These are phyloP conservation scores for Clonostachys chloroleuca DNA, from an alignment of 2,329 filamentous ascomycete species.

Conservation along the genomic window DNA sequence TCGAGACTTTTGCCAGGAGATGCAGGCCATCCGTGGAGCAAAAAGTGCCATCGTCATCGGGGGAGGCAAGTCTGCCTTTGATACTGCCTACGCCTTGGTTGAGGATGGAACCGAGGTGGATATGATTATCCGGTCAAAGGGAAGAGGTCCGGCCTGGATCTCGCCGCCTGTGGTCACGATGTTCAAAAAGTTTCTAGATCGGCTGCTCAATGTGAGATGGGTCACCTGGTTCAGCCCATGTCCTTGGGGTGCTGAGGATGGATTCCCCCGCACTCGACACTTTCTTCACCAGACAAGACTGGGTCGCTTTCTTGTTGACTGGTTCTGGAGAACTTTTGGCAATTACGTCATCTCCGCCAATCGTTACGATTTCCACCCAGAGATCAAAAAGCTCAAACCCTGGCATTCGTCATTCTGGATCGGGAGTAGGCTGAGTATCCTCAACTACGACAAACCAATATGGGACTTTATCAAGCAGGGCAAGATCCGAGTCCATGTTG, in stretches of 20 bases:
- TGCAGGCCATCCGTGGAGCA: constrained; percentile 16
- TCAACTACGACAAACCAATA: constrained; percentile 45
- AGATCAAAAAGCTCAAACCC: constrained; percentile 31
- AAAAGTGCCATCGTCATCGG: constrained; percentile 44
- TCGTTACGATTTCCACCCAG: constrained; percentile 35
- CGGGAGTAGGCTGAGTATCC: constrained; percentile 44
- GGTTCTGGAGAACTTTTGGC: constrained; percentile 43
- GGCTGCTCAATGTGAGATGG: constrained; percentile 46
- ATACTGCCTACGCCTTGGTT: constrained; percentile 51
- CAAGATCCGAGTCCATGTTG: constrained; percentile 39
- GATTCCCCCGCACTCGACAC: constrained; percentile 36
- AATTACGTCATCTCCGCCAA: constrained; percentile 39
- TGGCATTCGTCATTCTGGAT: constrained; percentile 39
- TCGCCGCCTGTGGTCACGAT: constrained; percentile 56
- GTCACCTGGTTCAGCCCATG: constrained; percentile 64
- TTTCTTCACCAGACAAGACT: constrained; percentile 46
- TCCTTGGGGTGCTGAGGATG: constrained; percentile 55
- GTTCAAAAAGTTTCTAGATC: constrained; percentile 54
- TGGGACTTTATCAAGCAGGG: constrained; percentile 45
- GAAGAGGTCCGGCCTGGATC: constrained; percentile 51
- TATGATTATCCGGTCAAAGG: constrained; percentile 41
- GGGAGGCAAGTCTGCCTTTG: constrained; percentile 53
- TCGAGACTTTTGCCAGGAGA: constrained; percentile 28
- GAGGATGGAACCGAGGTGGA: constrained; percentile 40
- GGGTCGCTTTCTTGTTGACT: constrained; percentile 38